phyloP scores from a whole-genome alignment of 192 early-diverging fungal genomes.

The Haplosporangium gracile region DNA sequence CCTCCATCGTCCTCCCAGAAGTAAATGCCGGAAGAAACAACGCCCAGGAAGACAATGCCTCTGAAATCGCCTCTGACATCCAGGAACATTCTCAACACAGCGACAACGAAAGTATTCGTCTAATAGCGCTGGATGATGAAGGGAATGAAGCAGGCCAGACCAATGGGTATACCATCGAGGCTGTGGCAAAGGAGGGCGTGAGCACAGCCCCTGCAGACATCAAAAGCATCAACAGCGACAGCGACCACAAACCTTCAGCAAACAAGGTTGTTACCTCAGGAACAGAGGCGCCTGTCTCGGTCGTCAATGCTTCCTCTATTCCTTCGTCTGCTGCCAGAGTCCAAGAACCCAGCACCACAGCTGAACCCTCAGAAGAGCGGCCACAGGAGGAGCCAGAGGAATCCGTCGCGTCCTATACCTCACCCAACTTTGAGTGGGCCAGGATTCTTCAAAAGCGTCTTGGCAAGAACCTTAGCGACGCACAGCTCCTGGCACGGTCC shows the following conservation, averaged over 20 bases:
- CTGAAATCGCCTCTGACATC: constrained; percentile 41
- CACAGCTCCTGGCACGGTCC: constrained; percentile 41
- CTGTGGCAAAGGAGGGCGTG: neutral
- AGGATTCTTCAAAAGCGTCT: constrained; percentile 42
- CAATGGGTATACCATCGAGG: neutral
- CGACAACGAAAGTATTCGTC: neutral
- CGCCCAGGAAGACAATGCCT: neutral
- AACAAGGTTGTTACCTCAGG: neutral
- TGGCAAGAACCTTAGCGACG: constrained; percentile 42
- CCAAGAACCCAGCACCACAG: neutral
- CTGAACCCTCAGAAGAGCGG: neutral
- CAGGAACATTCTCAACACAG: constrained; percentile 40
- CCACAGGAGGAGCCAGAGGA: constrained; percentile 10
- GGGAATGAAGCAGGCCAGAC: neutral
- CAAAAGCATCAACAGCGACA: neutral
- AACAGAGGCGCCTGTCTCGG: neutral
- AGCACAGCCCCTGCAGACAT: constrained; percentile 7
- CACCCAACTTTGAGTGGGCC: constrained; percentile 51
- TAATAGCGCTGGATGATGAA: constrained; percentile 8
- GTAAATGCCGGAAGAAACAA: neutral
- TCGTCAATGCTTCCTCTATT: neutral
- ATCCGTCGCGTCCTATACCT: constrained; percentile 37
- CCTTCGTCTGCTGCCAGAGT: neutral
- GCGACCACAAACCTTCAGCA: neutral
- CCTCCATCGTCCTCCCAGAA: neutral